Conservation (phyloP, 306 rosid species). For the Malus sieversii region DNA sequence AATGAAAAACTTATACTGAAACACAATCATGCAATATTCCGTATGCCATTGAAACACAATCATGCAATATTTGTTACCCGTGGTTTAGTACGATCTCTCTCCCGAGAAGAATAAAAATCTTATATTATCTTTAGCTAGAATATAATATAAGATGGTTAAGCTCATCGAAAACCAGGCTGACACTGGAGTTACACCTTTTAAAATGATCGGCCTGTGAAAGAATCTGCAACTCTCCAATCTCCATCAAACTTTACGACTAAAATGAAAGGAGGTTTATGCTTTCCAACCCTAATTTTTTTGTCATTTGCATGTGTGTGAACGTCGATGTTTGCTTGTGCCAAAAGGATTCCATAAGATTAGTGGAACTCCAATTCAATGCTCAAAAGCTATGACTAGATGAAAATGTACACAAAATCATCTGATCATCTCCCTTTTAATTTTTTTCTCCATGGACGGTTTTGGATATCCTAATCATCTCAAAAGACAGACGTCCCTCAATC, state of each 20-base stretch:
- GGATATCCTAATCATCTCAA: slow-evolving; percentile 29
- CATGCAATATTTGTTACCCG: too few species aligned
- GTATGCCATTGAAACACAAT: too few species aligned
- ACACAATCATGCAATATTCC: too few species aligned
- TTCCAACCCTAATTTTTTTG: slow-evolving; percentile 7
- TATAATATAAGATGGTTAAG: neutral
- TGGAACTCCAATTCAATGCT: slow-evolving; percentile 31
- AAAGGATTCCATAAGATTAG: slow-evolving; percentile 33
- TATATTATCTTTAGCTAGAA: neutral
- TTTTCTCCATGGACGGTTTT: slow-evolving; percentile 32
- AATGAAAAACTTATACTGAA: neutral
- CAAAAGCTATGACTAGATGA: slow-evolving; percentile 25
- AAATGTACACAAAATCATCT: slow-evolving; percentile 5
- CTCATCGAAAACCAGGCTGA: neutral
- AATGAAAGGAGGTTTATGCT: slow-evolving; percentile 2
- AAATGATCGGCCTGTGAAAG: neutral
- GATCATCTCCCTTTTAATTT: slow-evolving; percentile 4
- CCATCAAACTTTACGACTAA: slow-evolving; percentile 9
- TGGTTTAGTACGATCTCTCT: neutral
- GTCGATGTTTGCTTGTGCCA: slow-evolving; percentile 20
- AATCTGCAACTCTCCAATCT: slow-evolving; percentile 8
- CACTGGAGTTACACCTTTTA: neutral
- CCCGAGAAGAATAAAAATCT: too few species aligned
- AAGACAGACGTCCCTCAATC: neutral
- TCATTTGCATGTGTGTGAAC: neutral